Percentiles rank a stretch among this genome's conserved stretches.
These are phyloP conservation scores for Poa pratensis DNA, from an alignment of 176 grass and related monocot species.

Conservation along the genomic window DNA sequence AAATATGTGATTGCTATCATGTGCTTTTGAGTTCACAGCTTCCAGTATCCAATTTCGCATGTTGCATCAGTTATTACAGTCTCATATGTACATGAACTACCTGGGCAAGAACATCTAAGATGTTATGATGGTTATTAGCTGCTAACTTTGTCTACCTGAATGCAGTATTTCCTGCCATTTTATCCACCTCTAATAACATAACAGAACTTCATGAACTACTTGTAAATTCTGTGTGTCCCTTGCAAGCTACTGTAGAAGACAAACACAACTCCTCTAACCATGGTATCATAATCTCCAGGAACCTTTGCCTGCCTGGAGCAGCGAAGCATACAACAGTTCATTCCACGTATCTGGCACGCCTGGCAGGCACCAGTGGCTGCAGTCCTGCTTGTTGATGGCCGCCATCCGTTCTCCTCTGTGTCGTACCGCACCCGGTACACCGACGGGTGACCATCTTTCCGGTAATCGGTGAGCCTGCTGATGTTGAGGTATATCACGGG, in stretches of 20 bases:
- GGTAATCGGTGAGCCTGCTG: conserved; percentile 78
- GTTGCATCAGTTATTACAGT: conserved; percentile 28
- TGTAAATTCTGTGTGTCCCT: background rate
- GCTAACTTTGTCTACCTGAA: background rate
- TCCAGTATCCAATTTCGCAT: conserved; percentile 8
- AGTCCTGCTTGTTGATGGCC: conserved; percentile 72
- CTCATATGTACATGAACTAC: conserved; percentile 44
- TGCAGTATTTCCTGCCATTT: conserved; percentile 19
- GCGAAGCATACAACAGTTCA: conserved; percentile 75
- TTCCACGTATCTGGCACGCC: conserved; percentile 94
- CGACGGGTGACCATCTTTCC: conserved; percentile 87
- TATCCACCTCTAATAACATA: conserved; percentile 19
- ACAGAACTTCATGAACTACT: background rate
- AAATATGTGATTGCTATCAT: background rate
- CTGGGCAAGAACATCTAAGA: background rate
- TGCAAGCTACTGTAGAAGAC: background rate
- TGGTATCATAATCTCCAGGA: conserved; percentile 57
- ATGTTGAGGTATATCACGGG: conserved; percentile 93
- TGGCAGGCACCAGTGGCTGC: conserved; percentile 97
- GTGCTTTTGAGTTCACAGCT: conserved; percentile 18
- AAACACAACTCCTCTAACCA: conserved; percentile 11
- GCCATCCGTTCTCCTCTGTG: conserved; percentile 63
- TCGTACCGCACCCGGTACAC: conserved; percentile 62
- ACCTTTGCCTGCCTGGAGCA: conserved; percentile 74
- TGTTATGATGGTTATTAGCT: background rate